phyloP scores from a whole-genome alignment of 106 monocot species.

The Acorus gramineus region DNA sequence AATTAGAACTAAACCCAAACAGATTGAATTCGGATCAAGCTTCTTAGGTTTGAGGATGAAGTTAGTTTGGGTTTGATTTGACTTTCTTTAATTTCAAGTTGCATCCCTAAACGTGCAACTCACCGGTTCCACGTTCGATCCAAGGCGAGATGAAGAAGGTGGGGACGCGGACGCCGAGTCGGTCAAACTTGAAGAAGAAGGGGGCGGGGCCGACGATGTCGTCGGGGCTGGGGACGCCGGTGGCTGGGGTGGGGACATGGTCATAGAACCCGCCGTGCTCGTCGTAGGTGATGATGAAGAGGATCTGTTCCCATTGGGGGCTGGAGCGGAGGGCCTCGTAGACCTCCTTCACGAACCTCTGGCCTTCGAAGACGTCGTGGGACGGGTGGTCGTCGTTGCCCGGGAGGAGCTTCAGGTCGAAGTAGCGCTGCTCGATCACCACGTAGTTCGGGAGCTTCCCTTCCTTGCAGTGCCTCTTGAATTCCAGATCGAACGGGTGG shows the following conservation, averaged over 20 bases:
- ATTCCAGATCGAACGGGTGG: constrained; percentile 67
- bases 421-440: constrained; percentile 86
- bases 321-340: constrained; percentile 85
- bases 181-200: constrained; percentile 72
- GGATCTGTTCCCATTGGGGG: constrained; percentile 82
- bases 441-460: constrained; percentile 95
- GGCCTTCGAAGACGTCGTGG: constrained; percentile 80
- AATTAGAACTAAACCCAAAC: too few species aligned
- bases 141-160: constrained; percentile 81
- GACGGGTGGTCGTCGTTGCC: constrained; percentile 96
- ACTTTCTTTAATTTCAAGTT: too few species aligned
- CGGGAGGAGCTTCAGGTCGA: constrained; percentile 64
- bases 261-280: constrained; percentile 96
- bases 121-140: constrained; percentile 75
- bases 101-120: too few species aligned
- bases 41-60: too few species aligned
- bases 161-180: constrained; percentile 80
- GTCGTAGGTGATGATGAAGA: constrained; percentile 78
- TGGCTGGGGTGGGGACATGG: constrained; percentile 59
- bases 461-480: constrained; percentile 68
- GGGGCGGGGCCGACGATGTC: constrained; percentile 60
- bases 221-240: constrained; percentile 71
- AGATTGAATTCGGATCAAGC: too few species aligned
- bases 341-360: constrained; percentile 75
- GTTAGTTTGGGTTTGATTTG: too few species aligned